Evolutionary conservation across 495 filamentous ascomycete genomes (phyloP).

Genomic region (Penicillium lividum): DNA sequence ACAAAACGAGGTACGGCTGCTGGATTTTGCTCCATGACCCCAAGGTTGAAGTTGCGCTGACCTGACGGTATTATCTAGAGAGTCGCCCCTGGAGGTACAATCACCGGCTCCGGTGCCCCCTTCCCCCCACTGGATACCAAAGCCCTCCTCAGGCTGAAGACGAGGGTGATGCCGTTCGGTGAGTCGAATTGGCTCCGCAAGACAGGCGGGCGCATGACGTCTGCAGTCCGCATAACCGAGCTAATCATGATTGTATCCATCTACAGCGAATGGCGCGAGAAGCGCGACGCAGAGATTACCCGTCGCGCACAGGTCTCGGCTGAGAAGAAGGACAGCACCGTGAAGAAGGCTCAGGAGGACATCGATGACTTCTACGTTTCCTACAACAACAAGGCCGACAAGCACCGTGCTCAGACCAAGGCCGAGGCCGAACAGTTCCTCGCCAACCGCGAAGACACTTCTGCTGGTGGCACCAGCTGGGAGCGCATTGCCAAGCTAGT

Average conservation of each 20-base stretch:
- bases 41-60: slow-evolving; percentile 11
- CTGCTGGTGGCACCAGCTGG: slow-evolving; percentile 94
- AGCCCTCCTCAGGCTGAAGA: slow-evolving; percentile 59
- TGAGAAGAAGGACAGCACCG: slow-evolving; percentile 74
- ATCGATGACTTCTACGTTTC: slow-evolving; percentile 99
- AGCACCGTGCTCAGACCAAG: slow-evolving; percentile 78
- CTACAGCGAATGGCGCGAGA: slow-evolving; percentile 80
- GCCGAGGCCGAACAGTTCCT: slow-evolving; percentile 95
- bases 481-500: slow-evolving; percentile 96
- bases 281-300: slow-evolving; percentile 72
- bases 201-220: slow-evolving; percentile 13
- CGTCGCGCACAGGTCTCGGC: slow-evolving; percentile 77
- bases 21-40: background rate
- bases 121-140: slow-evolving; percentile 60
- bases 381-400: slow-evolving; percentile 97
- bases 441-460: slow-evolving; percentile 83
- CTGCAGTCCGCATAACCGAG: background rate
- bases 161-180: slow-evolving; percentile 85
- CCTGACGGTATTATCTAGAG: slow-evolving; percentile 39
- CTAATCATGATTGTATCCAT: slow-evolving; percentile 6
- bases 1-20: slow-evolving; percentile 69
- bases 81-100: slow-evolving; percentile 83
- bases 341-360: slow-evolving; percentile 81
- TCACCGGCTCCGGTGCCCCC: slow-evolving; percentile 80
- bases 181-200: slow-evolving; percentile 15